Conservation (phyloP, 257 asterid genomes). For the Plantago elongata region DNA sequence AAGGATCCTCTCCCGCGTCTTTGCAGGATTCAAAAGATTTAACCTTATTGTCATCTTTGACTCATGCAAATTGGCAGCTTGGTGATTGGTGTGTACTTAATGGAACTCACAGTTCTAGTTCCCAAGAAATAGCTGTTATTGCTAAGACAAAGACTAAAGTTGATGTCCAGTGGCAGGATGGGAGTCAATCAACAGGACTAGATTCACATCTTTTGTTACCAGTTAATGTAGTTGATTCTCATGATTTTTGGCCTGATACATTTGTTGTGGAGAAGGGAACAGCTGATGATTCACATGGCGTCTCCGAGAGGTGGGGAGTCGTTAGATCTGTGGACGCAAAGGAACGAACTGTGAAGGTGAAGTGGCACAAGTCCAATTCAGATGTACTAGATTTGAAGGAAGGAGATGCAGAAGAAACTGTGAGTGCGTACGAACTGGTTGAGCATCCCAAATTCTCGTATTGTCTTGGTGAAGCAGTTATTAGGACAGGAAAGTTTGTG, state of each 20-base stretch:
- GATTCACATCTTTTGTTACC: conserved; percentile 59
- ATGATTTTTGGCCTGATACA: conserved; percentile 77
- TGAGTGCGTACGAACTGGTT: conserved; percentile 87
- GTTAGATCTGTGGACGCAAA: conserved; percentile 66
- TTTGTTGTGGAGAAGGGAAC: conserved; percentile 77
- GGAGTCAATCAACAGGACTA: conserved; percentile 51
- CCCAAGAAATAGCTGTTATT: conserved; percentile 52
- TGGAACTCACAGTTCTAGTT: conserved; percentile 22
- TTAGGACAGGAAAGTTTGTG: conserved; percentile 27
- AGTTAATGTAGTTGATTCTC: conserved; percentile 60
- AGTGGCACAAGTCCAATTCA: conserved; percentile 47
- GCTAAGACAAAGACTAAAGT: conserved; percentile 62
- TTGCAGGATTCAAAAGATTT: conserved; percentile 52
- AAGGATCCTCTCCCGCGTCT: conserved; percentile 38
- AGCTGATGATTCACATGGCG: conserved; percentile 33
- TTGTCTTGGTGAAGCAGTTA: conserved; percentile 61
- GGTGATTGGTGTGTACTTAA: conserved; percentile 85
- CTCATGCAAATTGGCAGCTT: conserved; percentile 74
- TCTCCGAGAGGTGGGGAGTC: conserved; percentile 56
- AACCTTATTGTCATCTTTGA: conserved; percentile 49
- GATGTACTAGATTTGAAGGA: conserved; percentile 24
- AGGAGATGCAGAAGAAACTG: conserved; percentile 54
- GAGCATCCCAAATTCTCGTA: conserved; percentile 77
- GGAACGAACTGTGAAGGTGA: conserved; percentile 77
- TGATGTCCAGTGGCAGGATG: conserved; percentile 92